Evolutionary conservation across 1,284 basidiomycete genomes (phyloP).

Genomic region (Rhizoctonia solani): DNA sequence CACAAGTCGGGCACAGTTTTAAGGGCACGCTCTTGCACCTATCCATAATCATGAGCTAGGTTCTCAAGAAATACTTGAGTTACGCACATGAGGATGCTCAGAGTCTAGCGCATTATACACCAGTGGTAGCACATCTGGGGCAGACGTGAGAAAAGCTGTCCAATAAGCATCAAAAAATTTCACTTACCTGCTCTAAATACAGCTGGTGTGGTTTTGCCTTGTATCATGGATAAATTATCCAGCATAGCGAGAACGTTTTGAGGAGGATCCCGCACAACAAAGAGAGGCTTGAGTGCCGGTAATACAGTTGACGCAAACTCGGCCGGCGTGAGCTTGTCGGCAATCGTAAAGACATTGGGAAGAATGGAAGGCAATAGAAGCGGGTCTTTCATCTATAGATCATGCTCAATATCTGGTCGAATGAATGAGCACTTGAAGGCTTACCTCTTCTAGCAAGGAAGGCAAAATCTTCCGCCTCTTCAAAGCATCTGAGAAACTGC

Average conservation of each 20-base stretch:
- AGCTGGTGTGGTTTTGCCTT: constrained; percentile 85
- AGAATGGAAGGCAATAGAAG: constrained; percentile 92
- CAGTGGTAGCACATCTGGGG: constrained; percentile 85
- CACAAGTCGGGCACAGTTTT: constrained; percentile 85
- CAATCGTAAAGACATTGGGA: constrained; percentile 96
- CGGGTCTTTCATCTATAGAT: constrained; percentile 83
- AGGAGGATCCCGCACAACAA: constrained; percentile 90
- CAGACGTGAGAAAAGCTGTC: not conserved
- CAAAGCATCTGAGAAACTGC: constrained; percentile 86
- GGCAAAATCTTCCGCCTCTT: constrained; percentile 92
- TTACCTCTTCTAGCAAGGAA: constrained; percentile 87
- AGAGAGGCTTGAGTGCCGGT: constrained; percentile 88
- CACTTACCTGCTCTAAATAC: constrained; percentile 85
- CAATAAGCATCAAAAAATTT: not conserved
- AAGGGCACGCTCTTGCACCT: constrained; percentile 92
- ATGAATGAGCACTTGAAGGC: constrained; percentile 39
- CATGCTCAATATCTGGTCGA: not conserved
- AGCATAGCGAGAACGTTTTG: constrained; percentile 94
- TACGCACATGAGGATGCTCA: constrained; percentile 75
- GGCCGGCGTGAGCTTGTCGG: constrained; percentile 71
- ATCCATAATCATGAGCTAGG: constrained; percentile 35
- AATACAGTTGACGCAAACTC: constrained; percentile 86
- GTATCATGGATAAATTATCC: constrained; percentile 86
- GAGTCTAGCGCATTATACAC: constrained; percentile 95
- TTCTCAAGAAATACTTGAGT: constrained; percentile 17